These are phyloP conservation scores for Athelia psychrophila DNA, from an alignment of 1,284 basidiomycete genomes.

Conservation along the genomic window DNA sequence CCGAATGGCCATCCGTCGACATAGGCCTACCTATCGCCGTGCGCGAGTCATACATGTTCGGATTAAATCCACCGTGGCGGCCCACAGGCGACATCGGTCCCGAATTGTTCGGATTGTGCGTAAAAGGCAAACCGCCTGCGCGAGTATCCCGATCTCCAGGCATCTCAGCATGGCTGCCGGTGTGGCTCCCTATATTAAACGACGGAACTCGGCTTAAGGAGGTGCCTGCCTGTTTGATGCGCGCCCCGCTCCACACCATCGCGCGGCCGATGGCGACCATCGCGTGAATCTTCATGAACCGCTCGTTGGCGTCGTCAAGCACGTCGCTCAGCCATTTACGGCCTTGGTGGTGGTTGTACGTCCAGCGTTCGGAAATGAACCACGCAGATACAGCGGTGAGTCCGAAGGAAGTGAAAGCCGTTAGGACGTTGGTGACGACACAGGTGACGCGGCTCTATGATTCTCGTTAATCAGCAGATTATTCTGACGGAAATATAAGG, in stretches of 20 bases:
- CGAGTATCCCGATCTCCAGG: neutral
- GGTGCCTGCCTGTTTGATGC: conserved; percentile 11
- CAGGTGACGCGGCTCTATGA: conserved; percentile 55
- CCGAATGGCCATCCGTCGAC: conserved; percentile 22
- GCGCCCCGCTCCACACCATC: conserved; percentile 20
- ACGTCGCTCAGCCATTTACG: conserved; percentile 75
- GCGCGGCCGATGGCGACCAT: conserved; percentile 23
- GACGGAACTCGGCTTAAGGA: conserved; percentile 13
- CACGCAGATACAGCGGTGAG: conserved; percentile 72
- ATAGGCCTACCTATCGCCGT: conserved; percentile 18
- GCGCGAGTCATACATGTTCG: conserved; percentile 8
- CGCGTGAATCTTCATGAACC: conserved; percentile 38
- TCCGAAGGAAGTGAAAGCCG: conserved; percentile 71
- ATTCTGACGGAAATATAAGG: conserved; percentile 5
- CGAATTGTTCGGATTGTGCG: neutral
- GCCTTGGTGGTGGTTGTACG: conserved; percentile 65
- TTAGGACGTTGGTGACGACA: conserved; percentile 72
- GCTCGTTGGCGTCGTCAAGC: conserved; percentile 46
- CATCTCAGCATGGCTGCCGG: neutral
- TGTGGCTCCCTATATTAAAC: neutral
- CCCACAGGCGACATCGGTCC: neutral
- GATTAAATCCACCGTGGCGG: neutral
- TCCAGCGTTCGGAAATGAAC: conserved; percentile 76
- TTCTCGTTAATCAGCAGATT: conserved; percentile 3
- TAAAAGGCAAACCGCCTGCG: neutral